Base-by-base conservation (phyloP, 495 filamentous ascomycete genomes). In the Pyrenula aspistea region DNA sequence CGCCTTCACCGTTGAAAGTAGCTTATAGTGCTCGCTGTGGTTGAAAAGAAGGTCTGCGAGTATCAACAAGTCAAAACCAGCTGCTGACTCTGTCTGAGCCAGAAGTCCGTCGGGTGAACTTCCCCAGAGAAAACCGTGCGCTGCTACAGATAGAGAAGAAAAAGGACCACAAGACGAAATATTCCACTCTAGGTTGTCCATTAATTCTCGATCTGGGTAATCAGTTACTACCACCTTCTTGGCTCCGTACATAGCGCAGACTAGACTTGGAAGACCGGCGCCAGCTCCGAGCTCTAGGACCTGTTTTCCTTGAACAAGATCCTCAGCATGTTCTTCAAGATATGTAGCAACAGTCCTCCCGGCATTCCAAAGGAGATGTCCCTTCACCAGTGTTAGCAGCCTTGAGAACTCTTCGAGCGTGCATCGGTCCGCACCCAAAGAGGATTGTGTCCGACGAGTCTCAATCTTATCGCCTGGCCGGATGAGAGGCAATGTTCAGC, bases 241-340 rank as follows among this genome's bases (percentile, higher is more conserved):
- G 2, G 91, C 91, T 3, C 86, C 89, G 21, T 81, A 70, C n/a
- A 83, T 69, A 0, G 83, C 85, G 59, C 81, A 83, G 12, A 93
- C 83, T 22, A 97, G 79, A 61, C 83, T 85, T 1, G 91, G 91
- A 2, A 96, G 77, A 0, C 91, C 92, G 0, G 88, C 88, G 24
- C 88, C 92, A 15, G 92, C 91, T 54, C 92, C 92, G 51, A 97
- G 84, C 67, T 97, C 92, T 12, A 96, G 82, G 2, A 95, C 79
- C 23, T 83, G 78, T 55, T 83, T 86, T 42, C 67, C 71, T 0
- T 65, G 57, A 22, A 94, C 72, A 11, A 89, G 75, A 0, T 61
- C 57, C 1, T 64, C 60, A 15, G 83, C 77, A 58, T 82, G 72
- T 23, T 77, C 65, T 67, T 95, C 86, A 58, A 97, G 82, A 71